Base-by-base conservation (phyloP, 2,329 filamentous ascomycete species). In the Claviceps sp. region DNA sequence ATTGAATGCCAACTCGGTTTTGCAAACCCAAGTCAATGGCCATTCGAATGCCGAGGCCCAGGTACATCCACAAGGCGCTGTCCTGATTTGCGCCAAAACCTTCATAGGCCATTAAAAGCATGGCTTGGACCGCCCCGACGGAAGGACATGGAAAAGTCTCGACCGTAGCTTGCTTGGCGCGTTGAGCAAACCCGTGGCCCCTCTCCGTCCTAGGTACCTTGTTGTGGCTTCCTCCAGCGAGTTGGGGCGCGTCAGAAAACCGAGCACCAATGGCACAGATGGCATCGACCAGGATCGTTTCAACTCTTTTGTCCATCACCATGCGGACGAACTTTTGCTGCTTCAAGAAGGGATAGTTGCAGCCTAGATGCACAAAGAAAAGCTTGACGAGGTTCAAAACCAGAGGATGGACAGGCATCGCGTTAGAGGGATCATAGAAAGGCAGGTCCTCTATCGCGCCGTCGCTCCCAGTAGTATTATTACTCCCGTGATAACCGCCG, bases 31-130 rank as follows among this genome's bases (percentile, higher is more conserved):
- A 68, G 61, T 89, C 85, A 54, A 87, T 79, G 0, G 84, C 84
- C 81, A 89, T 86, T 14, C 89, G 82, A 54, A 95, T 95, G 0
- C 89, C 84, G 49, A 91, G 83, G 0, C 89, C 89, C 1, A 95
- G 73, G 62, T 94, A 95, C 88, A 95, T 94, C 89, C 89, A 95
- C 6, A 95, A 67, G 0, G 88, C 87, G 63, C 88, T 94, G 61
- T 95, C 89, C 59, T 90, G 87, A 57, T 88, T 87, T 11, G 87
- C 86, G 1, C 89, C 89, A 59, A 95, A 95, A 44, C 90, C 85
- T 58, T 94, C 88, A 61, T 95, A 95, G 0, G 88, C 89, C 68
- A 95, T 79, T 30, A 95, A 70, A 11, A 95, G 68, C 48, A 85
- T 89, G 0, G 89, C 87, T 60, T 95, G 89, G 0, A 93, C 87